Conservation (phyloP, 805 yeast genomes). For the Cyberlindnera americana region DNA sequence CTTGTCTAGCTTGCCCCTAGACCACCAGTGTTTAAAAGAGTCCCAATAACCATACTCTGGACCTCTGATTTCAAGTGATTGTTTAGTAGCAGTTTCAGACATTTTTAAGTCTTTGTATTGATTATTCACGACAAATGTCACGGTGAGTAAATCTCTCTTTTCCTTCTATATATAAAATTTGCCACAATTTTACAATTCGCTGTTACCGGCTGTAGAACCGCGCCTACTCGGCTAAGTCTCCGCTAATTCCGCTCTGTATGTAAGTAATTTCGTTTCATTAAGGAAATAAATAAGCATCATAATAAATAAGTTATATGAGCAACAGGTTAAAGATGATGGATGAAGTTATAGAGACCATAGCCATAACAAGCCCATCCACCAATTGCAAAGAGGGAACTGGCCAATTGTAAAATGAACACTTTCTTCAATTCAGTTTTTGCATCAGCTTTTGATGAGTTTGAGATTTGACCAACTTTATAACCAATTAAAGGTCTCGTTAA, state of each 20-base stretch:
- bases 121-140: too few species aligned
- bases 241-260: too few species aligned
- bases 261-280: too few species aligned
- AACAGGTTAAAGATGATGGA: background rate
- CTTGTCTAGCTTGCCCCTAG: conserved; percentile 30
- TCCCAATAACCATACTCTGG: conserved; percentile 26
- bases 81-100: too few species aligned
- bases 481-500: conserved; percentile 18
- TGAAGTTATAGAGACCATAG: conserved; percentile 17
- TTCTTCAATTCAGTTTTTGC: conserved; percentile 17
- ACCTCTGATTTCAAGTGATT: background rate
- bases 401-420: conserved; percentile 13
- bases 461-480: conserved; percentile 13
- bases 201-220: too few species aligned
- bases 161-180: too few species aligned
- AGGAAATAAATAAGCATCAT: too few species aligned
- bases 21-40: conserved; percentile 43
- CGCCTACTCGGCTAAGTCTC: too few species aligned
- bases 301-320: too few species aligned
- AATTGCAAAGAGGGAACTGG: conserved; percentile 15
- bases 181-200: background rate
- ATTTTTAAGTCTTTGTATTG: too few species aligned
- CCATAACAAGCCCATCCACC: conserved; percentile 16
- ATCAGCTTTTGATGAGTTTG: conserved; percentile 2
- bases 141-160: too few species aligned